Evolutionary conservation across 805 yeast species (phyloP).

Genomic region (Ogataea wickerhamii): DNA sequence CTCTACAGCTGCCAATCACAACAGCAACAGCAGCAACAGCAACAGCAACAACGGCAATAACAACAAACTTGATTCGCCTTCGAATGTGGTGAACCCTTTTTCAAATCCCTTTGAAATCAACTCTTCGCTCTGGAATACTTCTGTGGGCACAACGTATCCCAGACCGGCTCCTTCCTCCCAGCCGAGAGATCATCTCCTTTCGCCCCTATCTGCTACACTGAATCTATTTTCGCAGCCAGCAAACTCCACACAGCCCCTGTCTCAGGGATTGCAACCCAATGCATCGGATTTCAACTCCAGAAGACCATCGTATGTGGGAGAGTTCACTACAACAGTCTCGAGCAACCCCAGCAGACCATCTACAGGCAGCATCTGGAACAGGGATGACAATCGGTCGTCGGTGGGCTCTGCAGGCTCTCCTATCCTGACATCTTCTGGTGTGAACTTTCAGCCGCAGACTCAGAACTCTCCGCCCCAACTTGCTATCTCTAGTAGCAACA

Average conservation of each 20-base stretch:
- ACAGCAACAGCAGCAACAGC: conserved; percentile 2
- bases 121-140: conserved; percentile 21
- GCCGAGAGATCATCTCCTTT: conserved; percentile 13
- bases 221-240: conserved; percentile 14
- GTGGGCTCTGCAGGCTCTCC: conserved; percentile 27
- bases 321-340: conserved; percentile 13
- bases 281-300: conserved; percentile 14
- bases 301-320: conserved; percentile 23
- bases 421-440: conserved; percentile 13
- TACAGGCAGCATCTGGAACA: conserved; percentile 17
- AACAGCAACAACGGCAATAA: conserved; percentile 1
- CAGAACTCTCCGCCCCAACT: conserved; percentile 17
- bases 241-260: conserved; percentile 2
- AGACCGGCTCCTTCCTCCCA: conserved; percentile 6
- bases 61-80: background rate
- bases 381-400: conserved; percentile 21
- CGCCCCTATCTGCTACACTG: conserved; percentile 19
- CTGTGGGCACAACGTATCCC: conserved; percentile 9
- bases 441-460: conserved; percentile 8
- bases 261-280: conserved; percentile 3
- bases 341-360: conserved; percentile 14
- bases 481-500: conserved; percentile 5
- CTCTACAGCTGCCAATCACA: conserved; percentile 1
- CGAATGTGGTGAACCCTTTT: conserved; percentile 9
- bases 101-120: conserved; percentile 26